Evolutionary conservation across 1,284 basidiomycete species (phyloP).

Genomic region (Inonotus hispidus): DNA sequence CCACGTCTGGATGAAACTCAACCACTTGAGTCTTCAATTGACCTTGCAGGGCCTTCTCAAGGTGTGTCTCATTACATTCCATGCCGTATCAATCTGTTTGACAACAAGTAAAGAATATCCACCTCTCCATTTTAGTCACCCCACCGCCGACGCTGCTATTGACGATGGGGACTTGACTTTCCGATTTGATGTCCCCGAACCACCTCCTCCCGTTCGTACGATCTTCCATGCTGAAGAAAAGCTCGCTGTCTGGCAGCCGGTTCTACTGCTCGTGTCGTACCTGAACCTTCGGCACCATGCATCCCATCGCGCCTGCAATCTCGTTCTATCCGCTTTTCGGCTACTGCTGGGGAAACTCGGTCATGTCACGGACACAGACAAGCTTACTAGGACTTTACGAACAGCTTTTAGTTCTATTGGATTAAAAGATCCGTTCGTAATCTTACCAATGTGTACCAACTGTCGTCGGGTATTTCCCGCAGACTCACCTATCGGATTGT

Average conservation of each 20-base stretch:
- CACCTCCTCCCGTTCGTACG: not conserved
- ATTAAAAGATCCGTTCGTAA: not conserved
- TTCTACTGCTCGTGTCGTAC: not conserved
- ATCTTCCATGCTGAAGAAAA: not conserved
- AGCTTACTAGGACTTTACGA: not conserved
- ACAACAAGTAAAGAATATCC: too few relatives aligned
- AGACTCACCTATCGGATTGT: not conserved
- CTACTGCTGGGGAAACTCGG: not conserved
- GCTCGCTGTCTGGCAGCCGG: not conserved
- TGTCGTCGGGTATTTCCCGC: constrained; percentile 2
- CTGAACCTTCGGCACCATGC: not conserved
- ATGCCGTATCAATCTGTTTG: too few relatives aligned
- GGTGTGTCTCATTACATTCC: too few relatives aligned
- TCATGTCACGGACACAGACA: not conserved
- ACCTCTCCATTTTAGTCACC: too few relatives aligned
- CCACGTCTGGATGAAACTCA: too few relatives aligned
- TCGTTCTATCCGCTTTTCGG: not conserved
- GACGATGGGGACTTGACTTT: not conserved
- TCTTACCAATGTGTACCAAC: constrained; percentile 2
- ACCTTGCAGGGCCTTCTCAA: too few relatives aligned
- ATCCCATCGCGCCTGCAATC: not conserved
- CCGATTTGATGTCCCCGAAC: not conserved
- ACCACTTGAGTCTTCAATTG: too few relatives aligned
- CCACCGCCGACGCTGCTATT: too few relatives aligned
- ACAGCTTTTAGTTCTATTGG: not conserved